Evolutionary conservation across 164 flowering plant species (phyloP).

Genomic region (Protea cynaroides): DNA sequence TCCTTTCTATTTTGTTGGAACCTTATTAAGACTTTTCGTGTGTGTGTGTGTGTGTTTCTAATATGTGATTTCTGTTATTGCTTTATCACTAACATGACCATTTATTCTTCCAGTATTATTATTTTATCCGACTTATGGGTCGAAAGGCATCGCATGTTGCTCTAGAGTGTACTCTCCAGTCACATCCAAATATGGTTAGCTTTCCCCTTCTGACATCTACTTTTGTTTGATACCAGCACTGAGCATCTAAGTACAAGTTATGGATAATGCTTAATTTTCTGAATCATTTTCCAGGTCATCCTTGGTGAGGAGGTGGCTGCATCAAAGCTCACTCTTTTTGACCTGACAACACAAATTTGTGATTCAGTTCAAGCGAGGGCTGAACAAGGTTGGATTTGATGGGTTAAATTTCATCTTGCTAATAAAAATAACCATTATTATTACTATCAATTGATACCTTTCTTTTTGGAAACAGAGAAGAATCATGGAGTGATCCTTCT

Average conservation of each 20-base stretch:
- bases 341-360: constrained; percentile 83
- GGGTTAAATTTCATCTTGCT: too few species aligned
- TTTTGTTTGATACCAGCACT: background rate
- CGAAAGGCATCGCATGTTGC: constrained; percentile 97
- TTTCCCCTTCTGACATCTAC: background rate
- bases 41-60: background rate
- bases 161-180: constrained; percentile 93
- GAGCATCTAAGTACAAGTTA: background rate
- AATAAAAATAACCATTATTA: too few species aligned
- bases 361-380: constrained; percentile 97
- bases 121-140: constrained; percentile 95
- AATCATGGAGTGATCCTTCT: constrained; percentile 90
- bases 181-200: constrained; percentile 94
- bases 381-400: constrained; percentile 47
- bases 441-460: too few species aligned
- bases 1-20: background rate
- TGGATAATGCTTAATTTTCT: constrained; percentile 9
- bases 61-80: too few species aligned
- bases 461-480: constrained; percentile 53
- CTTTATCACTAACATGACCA: too few species aligned
- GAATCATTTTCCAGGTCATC: constrained; percentile 50
- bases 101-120: constrained; percentile 68
- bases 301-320: constrained; percentile 99
- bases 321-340: constrained; percentile 94
- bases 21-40: background rate